phyloP scores from a whole-genome alignment of 345 rosid species.

The Theobroma cacao region DNA sequence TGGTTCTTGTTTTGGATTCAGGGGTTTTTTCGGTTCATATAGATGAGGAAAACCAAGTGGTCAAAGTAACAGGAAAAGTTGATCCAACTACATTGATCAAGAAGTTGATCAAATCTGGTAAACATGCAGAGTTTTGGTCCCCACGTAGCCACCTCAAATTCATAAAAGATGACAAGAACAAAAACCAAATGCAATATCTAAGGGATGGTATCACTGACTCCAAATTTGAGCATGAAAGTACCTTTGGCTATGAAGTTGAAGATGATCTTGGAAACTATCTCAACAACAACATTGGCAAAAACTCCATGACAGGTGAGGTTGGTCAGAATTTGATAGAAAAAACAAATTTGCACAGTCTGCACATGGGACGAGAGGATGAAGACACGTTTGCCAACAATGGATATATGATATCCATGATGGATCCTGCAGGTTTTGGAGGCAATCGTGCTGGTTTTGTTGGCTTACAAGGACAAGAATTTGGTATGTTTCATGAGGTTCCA shows the following conservation, averaged over 20 bases:
- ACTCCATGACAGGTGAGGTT: neutral
- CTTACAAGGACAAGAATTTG: conserved; percentile 11
- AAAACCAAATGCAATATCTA: conserved; percentile 10
- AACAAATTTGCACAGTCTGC: conserved; percentile 4
- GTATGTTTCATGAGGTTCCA: conserved; percentile 8
- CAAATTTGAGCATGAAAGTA: conserved; percentile 17
- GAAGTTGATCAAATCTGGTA: conserved; percentile 53
- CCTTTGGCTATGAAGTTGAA: conserved; percentile 14
- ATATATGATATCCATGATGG: conserved; percentile 9
- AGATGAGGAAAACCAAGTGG: conserved; percentile 47
- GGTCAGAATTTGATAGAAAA: conserved; percentile 8
- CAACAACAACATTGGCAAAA: conserved; percentile 10
- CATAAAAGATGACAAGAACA: neutral
- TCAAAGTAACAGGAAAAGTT: conserved; percentile 55
- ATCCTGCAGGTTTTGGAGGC: conserved; percentile 10
- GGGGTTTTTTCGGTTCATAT: conserved; percentile 63
- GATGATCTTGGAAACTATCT: conserved; percentile 16
- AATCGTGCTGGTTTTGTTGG: conserved; percentile 15
- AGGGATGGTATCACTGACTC: conserved; percentile 8
- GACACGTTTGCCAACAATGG: conserved; percentile 1
- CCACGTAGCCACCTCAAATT: conserved; percentile 17
- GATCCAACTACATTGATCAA: conserved; percentile 44
- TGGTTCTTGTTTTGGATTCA: conserved; percentile 25
- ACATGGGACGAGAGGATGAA: conserved; percentile 5
- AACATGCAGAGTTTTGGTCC: conserved; percentile 54